Conservation (phyloP, 164 flowering plant species). For the Houttuynia cordata region DNA sequence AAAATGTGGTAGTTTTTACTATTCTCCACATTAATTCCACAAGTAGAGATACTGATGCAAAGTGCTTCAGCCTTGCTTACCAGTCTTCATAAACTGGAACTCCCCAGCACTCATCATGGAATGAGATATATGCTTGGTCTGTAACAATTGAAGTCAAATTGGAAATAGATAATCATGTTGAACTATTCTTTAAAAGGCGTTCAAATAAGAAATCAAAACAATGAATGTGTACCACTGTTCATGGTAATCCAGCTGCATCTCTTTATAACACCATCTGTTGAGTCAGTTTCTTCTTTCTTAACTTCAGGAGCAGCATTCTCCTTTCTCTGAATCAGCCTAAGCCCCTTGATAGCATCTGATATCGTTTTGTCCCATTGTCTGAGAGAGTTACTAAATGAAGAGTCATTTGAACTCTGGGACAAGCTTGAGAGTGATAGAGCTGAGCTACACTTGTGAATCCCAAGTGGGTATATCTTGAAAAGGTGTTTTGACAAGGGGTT, state of each 20-base stretch:
- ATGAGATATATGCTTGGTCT: conserved; percentile 61
- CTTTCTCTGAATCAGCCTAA: conserved; percentile 6
- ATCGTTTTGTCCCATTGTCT: conserved; percentile 9
- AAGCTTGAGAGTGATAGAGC: conserved; percentile 49
- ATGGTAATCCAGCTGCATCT: conserved; percentile 89
- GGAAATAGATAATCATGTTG: no score
- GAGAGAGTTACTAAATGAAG: conserved; percentile 33
- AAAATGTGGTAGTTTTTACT: no score
- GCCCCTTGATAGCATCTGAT: neutral
- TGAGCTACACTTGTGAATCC: conserved; percentile 43
- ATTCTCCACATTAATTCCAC: no score
- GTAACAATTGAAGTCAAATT: conserved; percentile 1
- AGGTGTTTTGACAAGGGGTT: conserved; percentile 45
- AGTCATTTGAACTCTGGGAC: conserved; percentile 49
- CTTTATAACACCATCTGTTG: conserved; percentile 26
- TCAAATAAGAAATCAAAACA: no score
- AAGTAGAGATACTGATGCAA: neutral
- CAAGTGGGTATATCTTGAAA: conserved; percentile 70
- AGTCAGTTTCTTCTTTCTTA: conserved; percentile 6
- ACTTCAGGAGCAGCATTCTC: conserved; percentile 1
- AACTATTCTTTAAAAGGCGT: no score
- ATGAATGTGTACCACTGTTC: conserved; percentile 45
- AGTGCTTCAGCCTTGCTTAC: conserved; percentile 24
- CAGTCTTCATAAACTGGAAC: conserved; percentile 81
- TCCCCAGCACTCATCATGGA: conserved; percentile 88